Base-by-base conservation (phyloP, 2,329 filamentous ascomycete genomes). In the Pyrenophora teres region DNA sequence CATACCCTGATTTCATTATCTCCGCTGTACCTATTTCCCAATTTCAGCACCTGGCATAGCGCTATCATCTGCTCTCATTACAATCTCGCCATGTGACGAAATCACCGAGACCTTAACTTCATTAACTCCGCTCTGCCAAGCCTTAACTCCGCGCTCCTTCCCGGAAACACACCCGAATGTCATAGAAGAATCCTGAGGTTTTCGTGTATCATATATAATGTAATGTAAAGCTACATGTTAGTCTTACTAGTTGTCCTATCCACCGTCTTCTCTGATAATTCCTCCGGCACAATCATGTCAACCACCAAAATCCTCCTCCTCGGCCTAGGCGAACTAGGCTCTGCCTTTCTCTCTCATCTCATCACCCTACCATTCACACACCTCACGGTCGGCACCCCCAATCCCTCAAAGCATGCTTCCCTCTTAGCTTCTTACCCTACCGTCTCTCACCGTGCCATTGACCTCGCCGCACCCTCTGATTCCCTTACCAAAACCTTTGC, bases 251-350 rank as follows among this genome's bases (percentile, higher is more conserved):
- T 1, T 16, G n/a, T 8, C 6, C 13, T n/a, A 46, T 3, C 8
- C 9, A 21, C 27, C 21, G n/a, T 27, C 21, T 3, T 6, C 3
- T 31, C 37, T 23, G 13, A 10, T 30, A 38, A 10, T n/a, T 16
- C 13, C 18, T 8, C 13, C n/a, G 6, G 4, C 10, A 39, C 19
- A 38, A 58, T 52, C 19, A 7, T 46, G 12, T 15, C 52, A 7
- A 27, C 40, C 39, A 62, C 43, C 0, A 47, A 57, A 18, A 74
- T 87, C 50, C 83, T 88, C 42, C 76, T 89, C 43, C 73, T 89
- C 51, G 86, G 87, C 45, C 83, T 83, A n/a, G 86, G 86, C 51
- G 86, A 89, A 73, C 80, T 89, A 12, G 87, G 86, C 41, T 72
- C 76, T 4, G 77, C 81, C 13, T 75, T 88, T 50, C 73, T 88